Evolutionary conservation across 176 grass and related monocot species (phyloP).

Genomic region (Puya raimondii): DNA sequence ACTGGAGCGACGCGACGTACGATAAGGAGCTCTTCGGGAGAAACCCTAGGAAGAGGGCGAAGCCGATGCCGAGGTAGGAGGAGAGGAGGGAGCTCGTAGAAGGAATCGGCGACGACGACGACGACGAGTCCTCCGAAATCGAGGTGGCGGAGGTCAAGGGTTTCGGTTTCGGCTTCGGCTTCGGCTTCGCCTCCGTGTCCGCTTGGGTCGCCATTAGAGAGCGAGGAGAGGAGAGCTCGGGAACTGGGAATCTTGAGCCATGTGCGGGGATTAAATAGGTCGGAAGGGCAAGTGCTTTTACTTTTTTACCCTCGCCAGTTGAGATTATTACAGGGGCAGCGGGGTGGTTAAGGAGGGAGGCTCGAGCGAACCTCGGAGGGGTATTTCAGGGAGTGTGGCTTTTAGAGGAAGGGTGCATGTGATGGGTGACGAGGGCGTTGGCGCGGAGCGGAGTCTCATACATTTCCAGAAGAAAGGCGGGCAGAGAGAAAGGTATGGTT

Average conservation of each 20-base stretch:
- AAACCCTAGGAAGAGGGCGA: constrained; percentile 55
- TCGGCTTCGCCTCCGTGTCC: not conserved
- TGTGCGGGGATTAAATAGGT: constrained; percentile 25
- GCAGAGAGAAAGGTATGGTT: not conserved
- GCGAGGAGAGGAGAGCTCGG: not conserved
- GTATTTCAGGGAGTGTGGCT: not conserved
- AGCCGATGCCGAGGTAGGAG: constrained; percentile 49
- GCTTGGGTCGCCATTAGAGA: constrained; percentile 24
- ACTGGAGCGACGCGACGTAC: constrained; percentile 30
- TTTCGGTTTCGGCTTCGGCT: too few species aligned
- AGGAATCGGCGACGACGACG: not conserved
- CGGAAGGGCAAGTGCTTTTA: not conserved
- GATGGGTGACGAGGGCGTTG: not conserved
- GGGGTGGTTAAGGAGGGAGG: not conserved
- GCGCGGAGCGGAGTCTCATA: not conserved
- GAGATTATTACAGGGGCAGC: not conserved
- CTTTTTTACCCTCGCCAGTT: not conserved
- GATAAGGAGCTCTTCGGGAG: constrained; percentile 21
- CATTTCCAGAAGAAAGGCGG: not conserved
- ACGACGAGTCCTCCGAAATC: not conserved
- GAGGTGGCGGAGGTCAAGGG: not conserved
- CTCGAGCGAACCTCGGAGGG: not conserved
- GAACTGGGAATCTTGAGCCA: constrained; percentile 18
- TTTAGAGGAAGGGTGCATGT: not conserved
- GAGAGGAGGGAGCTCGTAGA: constrained; percentile 4